Evolutionary conservation across 345 rosid species (phyloP).

Genomic region (Linum lewisii): DNA sequence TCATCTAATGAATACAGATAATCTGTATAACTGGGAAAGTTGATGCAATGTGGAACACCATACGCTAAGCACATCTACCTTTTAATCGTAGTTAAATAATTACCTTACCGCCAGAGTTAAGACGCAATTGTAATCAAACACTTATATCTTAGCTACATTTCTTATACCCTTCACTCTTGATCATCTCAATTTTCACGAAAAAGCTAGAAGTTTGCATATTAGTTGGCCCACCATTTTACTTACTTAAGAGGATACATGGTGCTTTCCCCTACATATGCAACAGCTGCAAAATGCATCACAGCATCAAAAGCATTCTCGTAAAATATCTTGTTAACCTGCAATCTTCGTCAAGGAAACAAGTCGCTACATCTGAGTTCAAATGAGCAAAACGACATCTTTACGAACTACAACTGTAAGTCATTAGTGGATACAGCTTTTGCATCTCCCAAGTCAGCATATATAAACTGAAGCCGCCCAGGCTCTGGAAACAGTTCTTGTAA

Average conservation of each 20-base stretch:
- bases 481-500: conserved; percentile 81
- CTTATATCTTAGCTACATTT: too few species aligned
- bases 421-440: conserved; percentile 59
- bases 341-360: conserved; percentile 26
- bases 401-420: neutral
- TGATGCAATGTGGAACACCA: too few species aligned
- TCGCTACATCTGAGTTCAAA: conserved; percentile 12
- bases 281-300: conserved; percentile 99
- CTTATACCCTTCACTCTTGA: too few species aligned
- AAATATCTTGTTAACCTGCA: conserved; percentile 76
- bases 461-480: conserved; percentile 85
- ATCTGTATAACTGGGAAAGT: too few species aligned
- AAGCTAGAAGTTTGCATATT: neutral
- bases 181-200: neutral
- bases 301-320: conserved; percentile 92
- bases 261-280: conserved; percentile 99
- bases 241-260: conserved; percentile 88
- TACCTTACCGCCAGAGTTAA: too few species aligned
- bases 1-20: too few species aligned
- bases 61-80: too few species aligned
- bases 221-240: conserved; percentile 10
- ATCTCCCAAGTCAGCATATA: conserved; percentile 88
- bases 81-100: too few species aligned
- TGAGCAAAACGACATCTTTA: neutral
- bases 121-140: too few species aligned